Base-by-base conservation (phyloP, 305 asterid species). In the Fraxinus xanthoxyloides region DNA sequence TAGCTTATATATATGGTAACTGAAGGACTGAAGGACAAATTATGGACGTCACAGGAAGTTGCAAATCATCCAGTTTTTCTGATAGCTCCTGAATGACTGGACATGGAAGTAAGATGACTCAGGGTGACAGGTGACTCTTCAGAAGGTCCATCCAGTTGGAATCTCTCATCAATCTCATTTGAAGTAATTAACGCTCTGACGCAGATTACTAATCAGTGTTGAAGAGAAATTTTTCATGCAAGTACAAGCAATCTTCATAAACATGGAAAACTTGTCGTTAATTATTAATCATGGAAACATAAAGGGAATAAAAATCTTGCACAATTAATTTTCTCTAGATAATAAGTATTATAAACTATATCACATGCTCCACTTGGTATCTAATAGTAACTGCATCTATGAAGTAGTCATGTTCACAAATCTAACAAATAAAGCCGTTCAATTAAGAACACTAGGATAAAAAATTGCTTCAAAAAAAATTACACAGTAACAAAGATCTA, bases 401-500 rank as follows among this genome's bases (percentile, higher is more conserved):
- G 40, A 77, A 80, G 72, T 12, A 32, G 7, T 24, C 74, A 5
- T 24, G 36, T 76, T 72, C 67, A 34, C 75, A 9, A 13, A 70
- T 24, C 15, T 76, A 34, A 65, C n/a, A 51, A 48, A 69, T 35
- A 35, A 59, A 21, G 36, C 35, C 9, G 9, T 56, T 40, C 56
- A 79, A 3, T 77, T 72, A 36, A 78, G 72, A 48, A 13, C 30
- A 69, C 5, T 21, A 35, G 24, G 30, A 72, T 32, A 70, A 15
- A 23, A 65, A 82, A 23, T 76, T 65, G 36, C 56, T 31, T 78
- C 23, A 38, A 28, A 31, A 30, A 24, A 85, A 67, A 63, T 46
- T 30, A 56, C 26, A 48, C 40, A 10, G 69, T 7, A 34, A 72
- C 31, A 73, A 63, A 38, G 38, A 63, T 56, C 79, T 6, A 26